Percentiles rank a stretch among this genome's conserved stretches.
These are phyloP conservation scores for Tricholoma sp. DNA, from an alignment of 768 basidiomycete species.

Conservation along the genomic window DNA sequence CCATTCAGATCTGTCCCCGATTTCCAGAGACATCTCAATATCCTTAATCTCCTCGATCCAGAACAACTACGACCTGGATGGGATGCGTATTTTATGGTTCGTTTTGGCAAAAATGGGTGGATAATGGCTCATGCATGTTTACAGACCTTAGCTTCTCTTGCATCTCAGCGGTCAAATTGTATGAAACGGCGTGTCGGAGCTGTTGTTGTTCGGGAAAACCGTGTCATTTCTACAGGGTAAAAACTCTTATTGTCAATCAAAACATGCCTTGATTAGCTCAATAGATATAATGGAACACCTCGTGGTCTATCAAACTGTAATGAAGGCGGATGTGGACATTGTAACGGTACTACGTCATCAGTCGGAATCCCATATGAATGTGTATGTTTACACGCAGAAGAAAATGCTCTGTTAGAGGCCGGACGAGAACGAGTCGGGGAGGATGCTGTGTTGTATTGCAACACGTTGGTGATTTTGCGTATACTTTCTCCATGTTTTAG, in stretches of 20 bases:
- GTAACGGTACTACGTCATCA: constrained; percentile 51
- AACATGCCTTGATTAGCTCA: constrained; percentile 4
- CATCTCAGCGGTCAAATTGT: constrained; percentile 87
- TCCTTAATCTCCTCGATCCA: constrained; percentile 61
- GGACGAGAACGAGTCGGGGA: constrained; percentile 85
- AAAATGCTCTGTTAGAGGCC: constrained; percentile 93
- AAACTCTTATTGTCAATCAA: not conserved
- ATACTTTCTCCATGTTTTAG: not conserved
- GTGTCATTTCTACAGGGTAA: constrained; percentile 77
- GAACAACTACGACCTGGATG: constrained; percentile 83
- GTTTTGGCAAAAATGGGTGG: constrained; percentile 9
- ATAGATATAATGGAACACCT: constrained; percentile 93
- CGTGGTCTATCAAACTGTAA: constrained; percentile 86
- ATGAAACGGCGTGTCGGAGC: constrained; percentile 98
- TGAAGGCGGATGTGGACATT: constrained; percentile 84
- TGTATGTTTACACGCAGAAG: constrained; percentile 95
- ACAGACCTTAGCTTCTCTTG: constrained; percentile 85
- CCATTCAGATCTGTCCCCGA: constrained; percentile 48
- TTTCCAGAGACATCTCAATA: constrained; percentile 60
- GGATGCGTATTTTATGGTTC: constrained; percentile 97
- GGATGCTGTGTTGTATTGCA: constrained; percentile 91
- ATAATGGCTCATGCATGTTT: not conserved
- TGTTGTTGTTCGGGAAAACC: constrained; percentile 80
- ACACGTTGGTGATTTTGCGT: constrained; percentile 64
- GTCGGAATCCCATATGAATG: constrained; percentile 65